phyloP scores from a whole-genome alignment of 805 yeast species.

The Candida ipomoeae region DNA sequence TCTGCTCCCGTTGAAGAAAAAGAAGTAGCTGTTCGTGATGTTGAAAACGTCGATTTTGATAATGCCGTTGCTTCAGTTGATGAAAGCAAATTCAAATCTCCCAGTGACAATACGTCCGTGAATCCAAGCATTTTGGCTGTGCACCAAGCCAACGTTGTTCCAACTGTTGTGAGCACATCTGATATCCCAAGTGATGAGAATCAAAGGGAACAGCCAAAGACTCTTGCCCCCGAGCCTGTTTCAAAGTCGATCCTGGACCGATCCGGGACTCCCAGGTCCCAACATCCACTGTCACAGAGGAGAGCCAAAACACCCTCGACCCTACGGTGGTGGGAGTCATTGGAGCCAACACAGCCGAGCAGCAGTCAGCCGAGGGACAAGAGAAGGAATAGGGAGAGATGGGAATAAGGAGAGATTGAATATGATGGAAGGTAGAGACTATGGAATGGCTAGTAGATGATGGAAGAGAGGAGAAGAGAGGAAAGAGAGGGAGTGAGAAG shows the following conservation, averaged over 20 bases:
- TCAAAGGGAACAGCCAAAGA: not conserved
- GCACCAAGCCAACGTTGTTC: constrained; percentile 7
- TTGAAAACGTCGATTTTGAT: not conserved
- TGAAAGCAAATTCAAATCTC: not conserved
- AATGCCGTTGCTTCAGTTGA: not conserved
- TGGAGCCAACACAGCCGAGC: constrained; percentile 13
- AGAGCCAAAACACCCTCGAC: constrained; percentile 13
- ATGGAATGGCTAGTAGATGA: too few relatives aligned
- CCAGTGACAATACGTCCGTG: not conserved
- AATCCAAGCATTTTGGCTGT: constrained; percentile 5
- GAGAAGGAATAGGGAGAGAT: too few relatives aligned
- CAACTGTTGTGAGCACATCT: constrained; percentile 4
- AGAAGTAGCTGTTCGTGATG: not conserved
- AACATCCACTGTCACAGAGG: not conserved
- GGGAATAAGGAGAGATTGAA: too few relatives aligned
- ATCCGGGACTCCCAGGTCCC: not conserved
- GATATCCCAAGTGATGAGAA: constrained; percentile 3
- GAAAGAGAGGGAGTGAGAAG: too few relatives aligned
- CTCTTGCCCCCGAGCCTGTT: not conserved
- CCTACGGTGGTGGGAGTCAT: constrained; percentile 15
- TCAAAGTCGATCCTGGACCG: not conserved
- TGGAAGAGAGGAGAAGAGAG: too few relatives aligned
- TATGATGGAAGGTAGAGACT: too few relatives aligned
- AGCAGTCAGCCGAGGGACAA: constrained; percentile 3
- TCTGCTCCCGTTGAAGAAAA: not conserved